Evolutionary conservation across 163 green algal species (phyloP).

Genomic region (Coccomyxa subellipsoidea): DNA sequence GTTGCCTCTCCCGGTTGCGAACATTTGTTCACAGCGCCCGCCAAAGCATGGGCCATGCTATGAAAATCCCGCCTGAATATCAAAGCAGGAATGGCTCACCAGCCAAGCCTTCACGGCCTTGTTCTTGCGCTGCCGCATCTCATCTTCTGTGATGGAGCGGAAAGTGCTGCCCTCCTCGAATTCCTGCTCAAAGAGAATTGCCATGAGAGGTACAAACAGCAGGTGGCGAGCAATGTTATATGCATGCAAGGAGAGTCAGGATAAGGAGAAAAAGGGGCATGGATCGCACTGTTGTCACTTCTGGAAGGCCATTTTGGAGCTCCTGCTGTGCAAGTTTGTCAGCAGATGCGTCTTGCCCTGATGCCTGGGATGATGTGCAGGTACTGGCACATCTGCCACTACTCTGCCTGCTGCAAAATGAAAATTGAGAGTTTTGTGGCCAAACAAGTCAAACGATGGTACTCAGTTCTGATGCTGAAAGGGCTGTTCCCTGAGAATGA

Average conservation of each 20-base stretch:
- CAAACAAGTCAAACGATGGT: background rate
- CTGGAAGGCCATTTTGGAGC: background rate
- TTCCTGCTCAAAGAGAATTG: no score
- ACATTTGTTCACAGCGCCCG: no score
- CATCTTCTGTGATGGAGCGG: background rate
- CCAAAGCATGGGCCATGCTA: no score
- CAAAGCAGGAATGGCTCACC: background rate
- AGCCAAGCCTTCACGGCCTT: slow-evolving; percentile 5
- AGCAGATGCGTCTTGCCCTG: background rate
- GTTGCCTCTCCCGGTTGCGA: no score
- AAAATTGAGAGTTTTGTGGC: background rate
- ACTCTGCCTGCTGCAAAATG: background rate
- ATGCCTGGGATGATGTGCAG: background rate
- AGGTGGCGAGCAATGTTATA: background rate
- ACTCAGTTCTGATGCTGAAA: no score
- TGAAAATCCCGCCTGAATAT: no score
- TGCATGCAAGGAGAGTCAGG: no score
- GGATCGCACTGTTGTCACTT: background rate
- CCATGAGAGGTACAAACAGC: background rate
- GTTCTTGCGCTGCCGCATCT: slow-evolving; percentile 4
- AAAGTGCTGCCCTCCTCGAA: background rate
- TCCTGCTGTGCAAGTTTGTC: background rate
- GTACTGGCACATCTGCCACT: background rate
- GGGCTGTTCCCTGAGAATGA: no score
- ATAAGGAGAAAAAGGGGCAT: no score